phyloP scores from a whole-genome alignment of 2,329 filamentous ascomycete species.

The Hypocrella siamensis region DNA sequence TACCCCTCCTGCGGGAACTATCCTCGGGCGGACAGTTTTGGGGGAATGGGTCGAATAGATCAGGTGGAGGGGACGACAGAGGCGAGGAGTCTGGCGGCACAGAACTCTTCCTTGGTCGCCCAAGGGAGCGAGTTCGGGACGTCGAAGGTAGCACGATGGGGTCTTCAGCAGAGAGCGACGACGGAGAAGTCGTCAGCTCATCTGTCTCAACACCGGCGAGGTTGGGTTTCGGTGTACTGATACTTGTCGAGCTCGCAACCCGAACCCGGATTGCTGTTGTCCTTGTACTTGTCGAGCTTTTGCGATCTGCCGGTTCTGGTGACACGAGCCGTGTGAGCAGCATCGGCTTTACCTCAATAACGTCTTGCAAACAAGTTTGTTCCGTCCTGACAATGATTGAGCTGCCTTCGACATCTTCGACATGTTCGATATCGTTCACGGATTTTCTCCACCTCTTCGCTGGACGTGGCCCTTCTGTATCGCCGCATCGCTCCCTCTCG shows the following conservation, averaged over 20 bases:
- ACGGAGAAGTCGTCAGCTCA: slow-evolving; percentile 19
- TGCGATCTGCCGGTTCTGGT: slow-evolving; percentile 2
- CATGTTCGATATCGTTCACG: not conserved
- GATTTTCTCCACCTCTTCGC: slow-evolving; percentile 19
- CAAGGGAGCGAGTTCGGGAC: slow-evolving; percentile 9
- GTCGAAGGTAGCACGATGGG: slow-evolving; percentile 11
- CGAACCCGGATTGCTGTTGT: slow-evolving; percentile 1
- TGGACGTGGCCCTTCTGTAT: slow-evolving; percentile 8
- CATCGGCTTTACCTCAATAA: not conserved
- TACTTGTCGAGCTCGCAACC: too few relatives aligned
- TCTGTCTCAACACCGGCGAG: too few relatives aligned
- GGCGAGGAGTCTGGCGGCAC: slow-evolving; percentile 31
- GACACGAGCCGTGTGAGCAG: not conserved
- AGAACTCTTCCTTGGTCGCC: slow-evolving; percentile 8
- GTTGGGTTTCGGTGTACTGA: too few relatives aligned
- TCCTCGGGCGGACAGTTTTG: slow-evolving; percentile 19
- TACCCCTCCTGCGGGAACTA: slow-evolving; percentile 19
- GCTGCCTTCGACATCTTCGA: not conserved
- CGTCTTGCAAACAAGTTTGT: not conserved
- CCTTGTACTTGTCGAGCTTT: slow-evolving; percentile 2
- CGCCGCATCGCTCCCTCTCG: slow-evolving; percentile 8
- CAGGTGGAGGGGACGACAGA: slow-evolving; percentile 38
- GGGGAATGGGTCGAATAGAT: slow-evolving; percentile 35
- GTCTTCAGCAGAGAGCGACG: slow-evolving; percentile 20
- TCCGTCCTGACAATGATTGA: not conserved